A percentile compares a stretch with the other conserved stretches of the same genome.
Conservation (phyloP, 2,329 filamentous ascomycete species). For the Epichloe baconii region DNA sequence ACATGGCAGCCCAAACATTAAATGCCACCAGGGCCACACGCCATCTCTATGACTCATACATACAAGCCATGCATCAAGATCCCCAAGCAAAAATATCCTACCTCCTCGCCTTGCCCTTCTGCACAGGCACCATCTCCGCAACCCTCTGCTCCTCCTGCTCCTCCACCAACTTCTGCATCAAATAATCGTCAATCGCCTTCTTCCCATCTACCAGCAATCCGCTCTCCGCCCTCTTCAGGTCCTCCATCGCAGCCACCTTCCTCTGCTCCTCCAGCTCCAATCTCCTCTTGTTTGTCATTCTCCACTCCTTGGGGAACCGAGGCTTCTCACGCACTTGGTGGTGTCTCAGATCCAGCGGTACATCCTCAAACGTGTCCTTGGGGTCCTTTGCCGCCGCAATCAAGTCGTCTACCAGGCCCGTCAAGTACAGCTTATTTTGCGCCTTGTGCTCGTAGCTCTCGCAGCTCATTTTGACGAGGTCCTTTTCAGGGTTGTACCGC, state of each 20-base stretch:
- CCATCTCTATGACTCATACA: neutral
- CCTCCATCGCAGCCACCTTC: constrained; percentile 34
- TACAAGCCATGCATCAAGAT: neutral
- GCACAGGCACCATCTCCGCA: constrained; percentile 18
- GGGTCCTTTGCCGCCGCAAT: constrained; percentile 65
- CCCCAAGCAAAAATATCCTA: neutral
- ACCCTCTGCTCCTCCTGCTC: constrained; percentile 21
- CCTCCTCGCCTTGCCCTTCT: constrained; percentile 8
- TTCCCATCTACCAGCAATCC: constrained; percentile 48
- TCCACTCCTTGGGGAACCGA: constrained; percentile 74
- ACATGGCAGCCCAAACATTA: too few species aligned
- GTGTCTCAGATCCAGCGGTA: constrained; percentile 82
- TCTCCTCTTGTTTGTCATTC: constrained; percentile 57
- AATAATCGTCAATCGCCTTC: constrained; percentile 28
- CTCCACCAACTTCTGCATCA: constrained; percentile 20
- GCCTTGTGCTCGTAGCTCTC: constrained; percentile 80
- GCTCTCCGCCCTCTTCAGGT: constrained; percentile 38
- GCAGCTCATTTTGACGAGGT: constrained; percentile 78
- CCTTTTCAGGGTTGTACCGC: constrained; percentile 75
- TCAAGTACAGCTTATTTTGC: constrained; percentile 94
- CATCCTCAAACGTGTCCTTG: constrained; percentile 71
- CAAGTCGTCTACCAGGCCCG: constrained; percentile 61
- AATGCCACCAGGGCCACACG: neutral
- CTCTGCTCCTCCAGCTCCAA: constrained; percentile 51
- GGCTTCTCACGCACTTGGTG: constrained; percentile 56